phyloP scores from a whole-genome alignment of 1,284 basidiomycete species.

The Meripilus lineatus region DNA sequence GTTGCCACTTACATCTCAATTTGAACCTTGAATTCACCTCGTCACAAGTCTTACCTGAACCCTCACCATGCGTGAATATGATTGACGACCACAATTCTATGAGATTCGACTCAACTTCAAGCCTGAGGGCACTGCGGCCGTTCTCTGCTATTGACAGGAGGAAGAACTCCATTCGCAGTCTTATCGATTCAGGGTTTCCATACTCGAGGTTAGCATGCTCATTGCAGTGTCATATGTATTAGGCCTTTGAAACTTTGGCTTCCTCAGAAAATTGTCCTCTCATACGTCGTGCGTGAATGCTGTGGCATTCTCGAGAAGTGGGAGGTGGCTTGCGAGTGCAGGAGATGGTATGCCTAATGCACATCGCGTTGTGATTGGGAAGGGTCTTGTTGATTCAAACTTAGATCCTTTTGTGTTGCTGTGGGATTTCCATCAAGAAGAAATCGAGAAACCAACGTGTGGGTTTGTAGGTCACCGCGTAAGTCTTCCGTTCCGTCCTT shows the following conservation, averaged over 20 bases:
- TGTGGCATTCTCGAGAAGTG: slow-evolving; percentile 58
- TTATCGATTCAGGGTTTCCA: slow-evolving; percentile 36
- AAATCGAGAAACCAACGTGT: slow-evolving; percentile 41
- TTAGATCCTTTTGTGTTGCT: slow-evolving; percentile 56
- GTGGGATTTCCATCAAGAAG: slow-evolving; percentile 69
- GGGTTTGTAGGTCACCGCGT: slow-evolving; percentile 49
- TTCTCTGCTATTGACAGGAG: too few relatives aligned
- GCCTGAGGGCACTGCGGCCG: too few relatives aligned
- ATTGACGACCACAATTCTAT: too few relatives aligned
- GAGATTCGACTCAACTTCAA: too few relatives aligned
- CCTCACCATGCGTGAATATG: too few relatives aligned
- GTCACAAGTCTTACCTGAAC: too few relatives aligned
- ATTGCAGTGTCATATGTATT: neutral
- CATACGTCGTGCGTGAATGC: slow-evolving; percentile 73
- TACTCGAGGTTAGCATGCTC: slow-evolving; percentile 37
- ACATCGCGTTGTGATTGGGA: neutral
- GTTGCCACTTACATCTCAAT: too few relatives aligned
- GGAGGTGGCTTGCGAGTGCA: slow-evolving; percentile 68
- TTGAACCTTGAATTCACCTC: too few relatives aligned
- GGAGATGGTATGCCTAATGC: slow-evolving; percentile 58
- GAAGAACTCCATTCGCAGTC: too few relatives aligned
- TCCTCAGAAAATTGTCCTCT: slow-evolving; percentile 46
- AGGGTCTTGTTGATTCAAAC: neutral
- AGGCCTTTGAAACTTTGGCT: neutral
- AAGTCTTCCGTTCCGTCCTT: slow-evolving; percentile 13